Base-by-base conservation (phyloP, 495 filamentous ascomycete genomes). In the Aspergillus nidulans region DNA sequence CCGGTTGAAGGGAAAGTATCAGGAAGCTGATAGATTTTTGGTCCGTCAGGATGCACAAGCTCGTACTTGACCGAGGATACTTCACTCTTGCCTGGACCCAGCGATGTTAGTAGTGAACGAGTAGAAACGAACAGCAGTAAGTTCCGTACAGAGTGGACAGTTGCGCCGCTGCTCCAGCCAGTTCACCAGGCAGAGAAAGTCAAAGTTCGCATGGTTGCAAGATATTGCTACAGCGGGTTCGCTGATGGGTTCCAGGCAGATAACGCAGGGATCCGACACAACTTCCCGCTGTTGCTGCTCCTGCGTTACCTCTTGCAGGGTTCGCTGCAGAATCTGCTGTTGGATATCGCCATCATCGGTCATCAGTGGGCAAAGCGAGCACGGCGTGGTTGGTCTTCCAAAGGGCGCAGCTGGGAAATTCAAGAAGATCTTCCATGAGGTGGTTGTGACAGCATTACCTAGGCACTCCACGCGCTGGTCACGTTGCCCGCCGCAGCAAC, bases 101-200 rank as follows among this genome's bases (percentile, higher is more conserved):
- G 6, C 43, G 66, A 38, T 66, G 61, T 64, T 39, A 60, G 42
- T 21, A 39, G 3, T 13, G 36, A 39, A 8, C 3, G n/a, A 1
- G 15, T 16, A 15, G 13, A 20, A 7, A 41, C 6, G 8, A n/a
- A 9, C 13, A 6, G 9, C 2, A 51, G 0, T 34, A 43, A 8
- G 9, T 25, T 19, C 39, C 71, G 50, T 69, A 80, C 89, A 96
- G 51, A 96, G 74, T 9, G 91, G 91, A 66, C 91, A 96, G 46
- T 70, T 80, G 0, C 85, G 69, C 21, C 81, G 81, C 63, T 90
- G 77, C 60, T 92, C 81, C 13, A 92, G 72, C 91, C 91, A 95
- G 71, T 82, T 91, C 18, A 88, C 66, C 9, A 95, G 80, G 63
- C 91, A 96, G 12, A 91, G 62, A 66, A 90, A 92, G 71, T 95